Evolutionary conservation across 2,329 filamentous ascomycete species (phyloP).

Genomic region (Bipolaris oryzae): DNA sequence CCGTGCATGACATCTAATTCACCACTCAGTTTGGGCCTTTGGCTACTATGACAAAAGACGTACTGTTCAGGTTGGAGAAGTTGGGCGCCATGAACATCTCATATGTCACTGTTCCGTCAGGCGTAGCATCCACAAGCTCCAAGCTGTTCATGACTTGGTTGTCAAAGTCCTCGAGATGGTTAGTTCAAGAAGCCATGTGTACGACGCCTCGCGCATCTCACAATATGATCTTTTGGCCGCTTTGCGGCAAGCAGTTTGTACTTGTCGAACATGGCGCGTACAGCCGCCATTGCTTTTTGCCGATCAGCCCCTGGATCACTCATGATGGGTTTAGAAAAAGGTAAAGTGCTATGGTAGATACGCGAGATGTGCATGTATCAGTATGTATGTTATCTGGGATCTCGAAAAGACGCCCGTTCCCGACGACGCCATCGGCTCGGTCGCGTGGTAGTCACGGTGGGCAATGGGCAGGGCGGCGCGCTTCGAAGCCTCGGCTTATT

Average conservation of each 20-base stretch:
- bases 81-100: slow-evolving; percentile 43
- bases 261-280: slow-evolving; percentile 46
- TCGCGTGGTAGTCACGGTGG: background rate
- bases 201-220: slow-evolving; percentile 12
- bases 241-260: slow-evolving; percentile 43
- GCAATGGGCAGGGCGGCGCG: slow-evolving; percentile 8
- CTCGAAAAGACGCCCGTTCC: background rate
- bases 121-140: slow-evolving; percentile 45
- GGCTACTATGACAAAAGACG: background rate
- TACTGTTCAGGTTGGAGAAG: slow-evolving; percentile 51
- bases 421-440: background rate
- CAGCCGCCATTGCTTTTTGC: slow-evolving; percentile 45
- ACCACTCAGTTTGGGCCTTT: slow-evolving; percentile 5
- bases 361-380: background rate
- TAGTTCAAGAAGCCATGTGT: background rate
- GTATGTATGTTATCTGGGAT: background rate
- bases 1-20: slow-evolving; percentile 49
- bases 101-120: slow-evolving; percentile 44
- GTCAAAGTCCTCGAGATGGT: slow-evolving; percentile 44
- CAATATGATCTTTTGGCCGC: slow-evolving; percentile 41
- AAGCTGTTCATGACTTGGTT: slow-evolving; percentile 46
- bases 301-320: slow-evolving; percentile 29
- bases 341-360: background rate
- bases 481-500: slow-evolving; percentile 15
- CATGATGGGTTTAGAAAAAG: slow-evolving; percentile 24